Base-by-base conservation (phyloP, 108 stramenopile species). In the Schizochytrium sp. region DNA sequence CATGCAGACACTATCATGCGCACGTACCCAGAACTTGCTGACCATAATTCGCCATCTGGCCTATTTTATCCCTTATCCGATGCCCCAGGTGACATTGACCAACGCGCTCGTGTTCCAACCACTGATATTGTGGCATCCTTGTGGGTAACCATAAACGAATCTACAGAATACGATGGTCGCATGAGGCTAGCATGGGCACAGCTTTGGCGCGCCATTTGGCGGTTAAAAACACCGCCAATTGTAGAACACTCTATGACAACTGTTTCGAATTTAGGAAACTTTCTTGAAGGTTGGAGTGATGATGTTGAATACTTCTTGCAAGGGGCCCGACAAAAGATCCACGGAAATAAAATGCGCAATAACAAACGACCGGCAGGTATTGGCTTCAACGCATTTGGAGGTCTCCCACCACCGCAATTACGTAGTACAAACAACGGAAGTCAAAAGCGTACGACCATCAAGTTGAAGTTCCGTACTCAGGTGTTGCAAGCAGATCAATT, bases 71-170 rank as follows among this genome's bases (percentile, higher is more conserved):
- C 76, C 13, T 40, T 83, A 28, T 83, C 76, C 0, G 53, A 83
- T 40, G 50, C 76, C 17, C 76, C 50, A 42, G 53, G 40, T 42
- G 76, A 83, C 28, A 83, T 83, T 83, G 50, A 49, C 76, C 76
- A 83, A n/a, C 50, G 53, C 47, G 47, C 50, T 0, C 76, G 76
- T 28, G 76, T 55, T n/a, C 76, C 76, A 28, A 83, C 76, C 76
- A 83, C 47, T 5, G 50, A 83, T 49, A 55, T 83, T 55, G 76
- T 55, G 5, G 53, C 47, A n/a, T 55, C 76, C 15, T 53, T 83
- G 10, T 83, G 76, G 76, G 53, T n/a, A 83, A 49, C 53, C 76
- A 55, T 83, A 47, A 83, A 83, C 76, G 76, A 83, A 53, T 55
- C 47, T 12, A 83, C 47, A 10, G 76, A 83, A n/a, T 49, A 55